These are phyloP conservation scores for Zymoseptoria ardabiliae DNA, from an alignment of 2,329 filamentous ascomycete genomes.

Conservation along the genomic window DNA sequence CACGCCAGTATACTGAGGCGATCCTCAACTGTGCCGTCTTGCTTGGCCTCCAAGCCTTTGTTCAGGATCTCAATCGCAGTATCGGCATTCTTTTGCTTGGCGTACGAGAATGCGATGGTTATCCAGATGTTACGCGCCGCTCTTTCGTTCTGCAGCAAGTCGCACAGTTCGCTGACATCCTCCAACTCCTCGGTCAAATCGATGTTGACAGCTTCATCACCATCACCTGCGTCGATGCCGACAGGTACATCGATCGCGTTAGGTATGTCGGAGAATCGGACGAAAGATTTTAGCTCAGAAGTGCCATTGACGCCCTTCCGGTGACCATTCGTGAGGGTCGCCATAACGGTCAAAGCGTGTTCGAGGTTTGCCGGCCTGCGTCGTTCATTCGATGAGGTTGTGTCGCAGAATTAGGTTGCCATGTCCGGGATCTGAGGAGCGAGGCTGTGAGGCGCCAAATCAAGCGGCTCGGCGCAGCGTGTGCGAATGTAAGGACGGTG, in stretches of 20 bases:
- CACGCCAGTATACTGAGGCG: conserved; percentile 77
- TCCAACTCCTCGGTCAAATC: conserved; percentile 85
- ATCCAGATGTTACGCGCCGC: conserved; percentile 94
- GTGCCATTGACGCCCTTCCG: conserved; percentile 47
- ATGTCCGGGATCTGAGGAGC: background rate
- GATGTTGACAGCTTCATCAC: conserved; percentile 75
- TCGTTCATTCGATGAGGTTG: background rate
- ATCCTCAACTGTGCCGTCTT: conserved; percentile 62
- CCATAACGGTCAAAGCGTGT: conserved; percentile 37
- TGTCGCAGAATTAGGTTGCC: background rate
- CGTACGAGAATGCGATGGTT: conserved; percentile 92
- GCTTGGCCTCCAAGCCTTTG: conserved; percentile 65
- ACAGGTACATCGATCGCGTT: conserved; percentile 58
- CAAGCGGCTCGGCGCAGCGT: background rate
- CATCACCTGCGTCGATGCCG: conserved; percentile 46
- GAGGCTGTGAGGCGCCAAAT: background rate
- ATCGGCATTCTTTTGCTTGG: conserved; percentile 89
- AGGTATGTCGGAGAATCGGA: conserved; percentile 56
- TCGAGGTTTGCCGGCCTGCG: background rate
- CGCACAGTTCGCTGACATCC: conserved; percentile 81
- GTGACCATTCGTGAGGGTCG: conserved; percentile 44
- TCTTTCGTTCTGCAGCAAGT: conserved; percentile 86
- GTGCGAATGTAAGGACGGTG: background rate
- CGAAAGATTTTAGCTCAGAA: conserved; percentile 28
- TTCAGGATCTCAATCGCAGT: conserved; percentile 66